These are phyloP conservation scores for Bolboschoenus planiculmis DNA, from an alignment of 176 grass and related monocot genomes.

Conservation along the genomic window DNA sequence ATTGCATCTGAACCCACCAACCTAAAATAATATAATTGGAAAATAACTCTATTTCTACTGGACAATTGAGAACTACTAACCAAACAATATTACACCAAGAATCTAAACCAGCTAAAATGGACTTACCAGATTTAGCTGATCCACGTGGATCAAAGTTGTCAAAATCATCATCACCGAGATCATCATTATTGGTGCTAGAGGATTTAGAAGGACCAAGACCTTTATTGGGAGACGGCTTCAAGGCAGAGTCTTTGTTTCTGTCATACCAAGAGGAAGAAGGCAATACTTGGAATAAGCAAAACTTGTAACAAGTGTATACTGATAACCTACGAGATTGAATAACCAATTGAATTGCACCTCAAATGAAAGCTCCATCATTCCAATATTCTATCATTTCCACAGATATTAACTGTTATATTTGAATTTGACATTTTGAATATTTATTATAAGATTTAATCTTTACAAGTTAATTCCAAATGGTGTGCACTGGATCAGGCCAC, in stretches of 20 bases:
- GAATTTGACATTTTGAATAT: too few species aligned
- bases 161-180: slow-evolving; percentile 50
- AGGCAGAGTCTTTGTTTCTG: slow-evolving; percentile 34
- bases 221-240: slow-evolving; percentile 14
- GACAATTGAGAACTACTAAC: background rate
- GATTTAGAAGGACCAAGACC: slow-evolving; percentile 23
- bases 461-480: background rate
- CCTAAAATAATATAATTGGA: slow-evolving; percentile 18
- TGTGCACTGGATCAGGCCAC: background rate
- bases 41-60: background rate
- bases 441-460: background rate
- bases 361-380: background rate
- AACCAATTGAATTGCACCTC: background rate
- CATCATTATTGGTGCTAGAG: slow-evolving; percentile 31
- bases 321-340: background rate
- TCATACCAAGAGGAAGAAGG: slow-evolving; percentile 19
- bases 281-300: slow-evolving; percentile 14
- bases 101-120: background rate
- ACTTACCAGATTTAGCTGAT: slow-evolving; percentile 61
- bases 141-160: slow-evolving; percentile 96
- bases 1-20: slow-evolving; percentile 15
- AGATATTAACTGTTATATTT: background rate
- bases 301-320: background rate
- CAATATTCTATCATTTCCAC: background rate
- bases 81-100: background rate